Percentiles rank a stretch among this genome's conserved stretches.
Conservation (phyloP, 2,329 filamentous ascomycete genomes). For the Teratosphaeria destructans region DNA sequence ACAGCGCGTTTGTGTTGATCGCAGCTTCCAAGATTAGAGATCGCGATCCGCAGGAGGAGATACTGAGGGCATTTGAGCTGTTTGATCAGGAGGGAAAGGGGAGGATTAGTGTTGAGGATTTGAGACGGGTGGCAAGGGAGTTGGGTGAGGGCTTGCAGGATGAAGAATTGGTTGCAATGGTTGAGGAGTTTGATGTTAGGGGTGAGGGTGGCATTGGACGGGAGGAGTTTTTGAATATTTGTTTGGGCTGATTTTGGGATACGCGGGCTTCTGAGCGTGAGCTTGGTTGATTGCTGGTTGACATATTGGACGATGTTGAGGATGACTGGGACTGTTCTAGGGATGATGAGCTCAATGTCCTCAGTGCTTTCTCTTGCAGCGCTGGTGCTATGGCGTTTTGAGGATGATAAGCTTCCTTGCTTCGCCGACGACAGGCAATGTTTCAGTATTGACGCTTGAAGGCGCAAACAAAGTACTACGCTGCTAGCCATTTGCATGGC, state of each 20-base stretch:
- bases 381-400: neutral
- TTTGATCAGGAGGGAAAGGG: slow-evolving; percentile 93
- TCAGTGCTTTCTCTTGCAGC: neutral
- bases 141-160: slow-evolving; percentile 88
- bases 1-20: slow-evolving; percentile 62
- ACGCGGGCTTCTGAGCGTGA: neutral
- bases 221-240: slow-evolving; percentile 58
- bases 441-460: neutral
- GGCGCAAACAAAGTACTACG: too few relatives aligned
- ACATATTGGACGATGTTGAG: neutral
- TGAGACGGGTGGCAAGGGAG: slow-evolving; percentile 78
- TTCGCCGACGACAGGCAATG: neutral
- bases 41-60: slow-evolving; percentile 83
- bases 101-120: slow-evolving; percentile 76
- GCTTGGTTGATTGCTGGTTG: neutral
- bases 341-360: neutral
- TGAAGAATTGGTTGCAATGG: slow-evolving; percentile 88
- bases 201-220: slow-evolving; percentile 67
- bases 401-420: neutral
- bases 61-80: slow-evolving; percentile 78
- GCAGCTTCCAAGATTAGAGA: slow-evolving; percentile 68
- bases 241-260: slow-evolving; percentile 34
- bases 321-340: neutral
- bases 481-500: too few relatives aligned
- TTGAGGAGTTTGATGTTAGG: slow-evolving; percentile 94